Percentiles rank a stretch among this genome's conserved stretches.
Evolutionary conservation across 805 yeast genomes (phyloP).

Genomic region (Yamadazyma sp.): DNA sequence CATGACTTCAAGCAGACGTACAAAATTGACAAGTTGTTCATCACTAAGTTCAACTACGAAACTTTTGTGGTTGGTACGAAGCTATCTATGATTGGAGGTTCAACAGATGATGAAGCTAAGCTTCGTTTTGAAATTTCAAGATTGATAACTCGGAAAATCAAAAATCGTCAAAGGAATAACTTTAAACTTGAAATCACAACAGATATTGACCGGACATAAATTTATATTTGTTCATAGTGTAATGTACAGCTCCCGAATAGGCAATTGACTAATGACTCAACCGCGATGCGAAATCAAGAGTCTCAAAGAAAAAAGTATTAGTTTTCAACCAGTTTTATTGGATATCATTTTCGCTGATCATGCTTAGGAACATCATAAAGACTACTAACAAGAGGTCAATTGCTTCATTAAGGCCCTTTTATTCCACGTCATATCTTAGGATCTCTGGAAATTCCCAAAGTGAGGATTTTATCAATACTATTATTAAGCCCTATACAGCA

Average conservation of each 20-base stretch:
- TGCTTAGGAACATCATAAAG: constrained; percentile 5
- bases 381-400: not conserved
- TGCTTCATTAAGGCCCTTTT: not conserved
- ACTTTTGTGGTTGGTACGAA: constrained; percentile 57
- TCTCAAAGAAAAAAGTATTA: constrained; percentile 2
- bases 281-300: constrained; percentile 32
- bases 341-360: not conserved
- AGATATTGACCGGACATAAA: constrained; percentile 26
- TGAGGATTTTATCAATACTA: constrained; percentile 43
- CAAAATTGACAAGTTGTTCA: constrained; percentile 46
- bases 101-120: constrained; percentile 65
- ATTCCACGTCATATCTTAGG: constrained; percentile 10
- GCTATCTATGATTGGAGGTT: constrained; percentile 64
- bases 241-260: constrained; percentile 20
- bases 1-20: constrained; percentile 54
- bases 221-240: too few species aligned
- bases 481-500: constrained; percentile 55
- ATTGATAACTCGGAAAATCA: constrained; percentile 38
- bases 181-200: constrained; percentile 38
- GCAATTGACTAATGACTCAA: constrained; percentile 28
- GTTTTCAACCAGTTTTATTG: constrained; percentile 1
- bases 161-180: constrained; percentile 19
- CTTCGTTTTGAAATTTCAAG: constrained; percentile 51
- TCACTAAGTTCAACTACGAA: constrained; percentile 63
- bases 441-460: constrained; percentile 25